A percentile compares a stretch with the other conserved stretches of the same genome.
Conservation (phyloP, 2,329 filamentous ascomycete genomes). For the Taxawa tesnikishii region DNA sequence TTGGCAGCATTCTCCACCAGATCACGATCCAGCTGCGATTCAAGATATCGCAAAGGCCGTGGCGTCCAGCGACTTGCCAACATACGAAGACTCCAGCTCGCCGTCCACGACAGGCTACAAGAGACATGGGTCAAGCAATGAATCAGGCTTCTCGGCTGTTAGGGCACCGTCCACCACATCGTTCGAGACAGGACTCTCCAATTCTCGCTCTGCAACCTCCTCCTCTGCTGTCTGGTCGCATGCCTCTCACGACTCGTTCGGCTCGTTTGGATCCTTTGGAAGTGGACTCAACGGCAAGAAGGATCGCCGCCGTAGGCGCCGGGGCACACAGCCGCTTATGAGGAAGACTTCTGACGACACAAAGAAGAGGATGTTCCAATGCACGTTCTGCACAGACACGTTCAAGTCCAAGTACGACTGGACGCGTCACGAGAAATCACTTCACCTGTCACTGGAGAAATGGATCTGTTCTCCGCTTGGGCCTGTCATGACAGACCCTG, state of each 20-base stretch:
- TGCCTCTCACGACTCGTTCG: constrained; percentile 43
- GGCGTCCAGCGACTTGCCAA: constrained; percentile 17
- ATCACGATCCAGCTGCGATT: constrained; percentile 55
- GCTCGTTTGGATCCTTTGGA: constrained; percentile 40
- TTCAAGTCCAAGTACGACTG: constrained; percentile 48
- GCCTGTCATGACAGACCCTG: constrained; percentile 41
- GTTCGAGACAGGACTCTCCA: constrained; percentile 32
- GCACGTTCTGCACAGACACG: constrained; percentile 45
- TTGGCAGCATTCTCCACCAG: constrained; percentile 58
- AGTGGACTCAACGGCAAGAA: constrained; percentile 41
- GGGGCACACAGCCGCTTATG: constrained; percentile 15
- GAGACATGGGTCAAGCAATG: constrained; percentile 38
- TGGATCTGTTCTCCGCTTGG: constrained; percentile 48
- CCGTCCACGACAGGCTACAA: constrained; percentile 23
- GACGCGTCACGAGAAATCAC: constrained; percentile 53
- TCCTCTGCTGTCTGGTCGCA: constrained; percentile 38
- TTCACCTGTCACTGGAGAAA: constrained; percentile 55
- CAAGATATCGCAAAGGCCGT: constrained; percentile 53
- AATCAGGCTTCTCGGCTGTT: constrained; percentile 38
- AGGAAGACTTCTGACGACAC: constrained; percentile 20
- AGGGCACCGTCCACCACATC: constrained; percentile 41
- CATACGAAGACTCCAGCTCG: constrained; percentile 13
- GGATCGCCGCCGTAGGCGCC: constrained; percentile 40
- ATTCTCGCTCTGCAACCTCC: constrained; percentile 38
- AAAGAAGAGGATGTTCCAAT: constrained; percentile 39